Evolutionary conservation across 306 rosid species (phyloP), one percentile per base, ranked within the genome.

Genomic region (Medicago ruthenica): DNA sequence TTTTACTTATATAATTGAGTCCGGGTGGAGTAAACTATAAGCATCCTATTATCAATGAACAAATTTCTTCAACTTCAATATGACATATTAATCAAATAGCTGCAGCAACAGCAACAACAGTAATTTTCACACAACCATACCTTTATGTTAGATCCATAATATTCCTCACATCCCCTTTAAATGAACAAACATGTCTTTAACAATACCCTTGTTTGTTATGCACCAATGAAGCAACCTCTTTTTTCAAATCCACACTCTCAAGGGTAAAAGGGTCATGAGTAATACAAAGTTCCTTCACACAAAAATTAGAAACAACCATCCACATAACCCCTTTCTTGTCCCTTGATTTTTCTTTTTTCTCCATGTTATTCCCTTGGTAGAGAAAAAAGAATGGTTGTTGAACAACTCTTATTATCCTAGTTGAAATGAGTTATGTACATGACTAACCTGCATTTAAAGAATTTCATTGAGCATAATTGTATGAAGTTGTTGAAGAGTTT

Each of bases 381-480:
- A 67, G 74, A 61, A 55, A 44, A 31, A 59, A 58, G 74, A 47
- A 72, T 71, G 55, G 27, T 72, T 47, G 37, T 62, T 68, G 77
- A 44, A 61, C 76, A 80, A 44, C 60, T 70, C 65, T 45, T 7
- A 68, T 69, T 71, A 58, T 76, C 74, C 64, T 66, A 70, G 71
- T 58, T 75, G 44, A 39, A 66, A 71, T 62, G 60, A 73, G 59
- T 72, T 42, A 36, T 72, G 76, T 31, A 72, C 87, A 84, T 34
- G 51, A 68, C 67, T 80, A 73, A 45, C 61, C 81, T 74, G 78
- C 62, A 77, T 55, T 55, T 71, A 81, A 77, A 81, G 87, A 81
- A 84, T 77, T 64, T 74, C 71, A 77, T 71, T 74, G 40, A 74
- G 79, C 83, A 54, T 74, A 44, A 14, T 1, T 57, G 72, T 40